Percentiles rank a stretch among this genome's conserved stretches.
Evolutionary conservation across 2,329 filamentous ascomycete species (phyloP).

Genomic region (Penicillium sp.): DNA sequence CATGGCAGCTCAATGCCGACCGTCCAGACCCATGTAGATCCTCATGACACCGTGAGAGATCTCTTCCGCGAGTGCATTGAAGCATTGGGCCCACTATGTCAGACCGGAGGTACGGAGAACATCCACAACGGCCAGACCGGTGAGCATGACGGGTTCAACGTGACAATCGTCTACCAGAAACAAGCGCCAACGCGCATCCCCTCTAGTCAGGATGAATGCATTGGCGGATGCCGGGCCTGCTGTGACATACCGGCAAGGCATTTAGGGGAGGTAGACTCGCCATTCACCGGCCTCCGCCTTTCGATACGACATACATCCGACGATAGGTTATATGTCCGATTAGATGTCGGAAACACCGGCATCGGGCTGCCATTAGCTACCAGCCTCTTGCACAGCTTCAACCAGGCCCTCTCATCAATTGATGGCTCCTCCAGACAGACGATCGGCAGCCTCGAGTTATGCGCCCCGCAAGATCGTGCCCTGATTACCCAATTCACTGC

Average conservation of each 20-base stretch:
- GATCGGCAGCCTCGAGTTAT: constrained; percentile 11
- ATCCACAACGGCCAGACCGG: not conserved
- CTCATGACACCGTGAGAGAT: constrained; percentile 6
- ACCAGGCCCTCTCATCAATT: constrained; percentile 10
- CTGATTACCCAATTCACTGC: constrained; percentile 11
- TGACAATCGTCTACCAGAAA: constrained; percentile 7
- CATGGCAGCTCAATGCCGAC: not conserved
- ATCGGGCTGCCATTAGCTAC: constrained; percentile 10
- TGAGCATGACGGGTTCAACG: not conserved
- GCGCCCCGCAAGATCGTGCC: constrained; percentile 8
- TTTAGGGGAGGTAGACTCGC: not conserved
- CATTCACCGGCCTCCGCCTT: constrained; percentile 2
- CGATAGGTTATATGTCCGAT: constrained; percentile 2
- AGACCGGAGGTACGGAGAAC: not conserved
- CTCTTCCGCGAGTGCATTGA: constrained; percentile 2
- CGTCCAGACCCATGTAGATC: constrained; percentile 10
- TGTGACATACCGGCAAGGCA: not conserved
- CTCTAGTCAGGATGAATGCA: not conserved
- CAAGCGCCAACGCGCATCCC: not conserved
- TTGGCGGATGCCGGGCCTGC: constrained; percentile 1
- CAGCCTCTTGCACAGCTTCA: constrained; percentile 13
- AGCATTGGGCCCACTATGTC: not conserved
- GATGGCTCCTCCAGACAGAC: not conserved
- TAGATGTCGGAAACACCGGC: constrained; percentile 3
- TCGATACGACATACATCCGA: constrained; percentile 6